Conservation (phyloP, 768 basidiomycete genomes). For the Russula lepida region DNA sequence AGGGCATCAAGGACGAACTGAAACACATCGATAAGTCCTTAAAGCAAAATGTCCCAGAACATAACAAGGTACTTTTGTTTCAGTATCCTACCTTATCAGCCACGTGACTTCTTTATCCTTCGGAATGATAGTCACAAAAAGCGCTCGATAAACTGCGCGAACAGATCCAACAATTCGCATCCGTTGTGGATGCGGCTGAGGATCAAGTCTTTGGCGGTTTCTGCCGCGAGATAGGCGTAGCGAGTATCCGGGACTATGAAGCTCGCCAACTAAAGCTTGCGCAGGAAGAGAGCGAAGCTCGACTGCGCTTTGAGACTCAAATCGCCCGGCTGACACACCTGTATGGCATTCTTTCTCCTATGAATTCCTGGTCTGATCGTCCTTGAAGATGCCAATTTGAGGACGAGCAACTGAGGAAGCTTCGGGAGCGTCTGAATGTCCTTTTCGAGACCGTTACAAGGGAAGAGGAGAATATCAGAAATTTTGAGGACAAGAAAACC, state of each 20-base stretch:
- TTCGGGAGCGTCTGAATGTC: slow-evolving; percentile 51
- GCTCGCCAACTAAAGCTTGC: slow-evolving; percentile 83
- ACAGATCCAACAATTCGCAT: slow-evolving; percentile 46
- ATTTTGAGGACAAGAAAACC: slow-evolving; percentile 46
- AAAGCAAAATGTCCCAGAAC: slow-evolving; percentile 56
- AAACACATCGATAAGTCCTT: slow-evolving; percentile 71
- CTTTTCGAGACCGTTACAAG: slow-evolving; percentile 44
- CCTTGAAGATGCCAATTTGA: slow-evolving; percentile 70
- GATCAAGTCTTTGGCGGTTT: slow-evolving; percentile 70
- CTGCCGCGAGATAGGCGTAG: slow-evolving; percentile 69
- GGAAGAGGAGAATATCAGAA: slow-evolving; percentile 47
- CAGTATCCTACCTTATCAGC: neutral
- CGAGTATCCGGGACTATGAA: slow-evolving; percentile 87
- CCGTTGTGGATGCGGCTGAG: slow-evolving; percentile 66
- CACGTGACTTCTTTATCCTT: neutral
- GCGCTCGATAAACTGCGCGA: slow-evolving; percentile 44
- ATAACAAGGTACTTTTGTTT: slow-evolving; percentile 49
- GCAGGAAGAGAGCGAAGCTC: slow-evolving; percentile 78
- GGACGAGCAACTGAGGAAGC: slow-evolving; percentile 57
- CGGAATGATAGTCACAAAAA: slow-evolving; percentile 39
- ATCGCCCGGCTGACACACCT: slow-evolving; percentile 80
- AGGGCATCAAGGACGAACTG: slow-evolving; percentile 75
- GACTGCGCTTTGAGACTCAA: slow-evolving; percentile 77
- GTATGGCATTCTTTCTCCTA: slow-evolving; percentile 36
- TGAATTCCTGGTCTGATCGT: neutral